Evolutionary conservation across 2,329 filamentous ascomycete species (phyloP), one percentile per base, ranked within the genome.

Genomic region (Aspergillus amoenus): DNA sequence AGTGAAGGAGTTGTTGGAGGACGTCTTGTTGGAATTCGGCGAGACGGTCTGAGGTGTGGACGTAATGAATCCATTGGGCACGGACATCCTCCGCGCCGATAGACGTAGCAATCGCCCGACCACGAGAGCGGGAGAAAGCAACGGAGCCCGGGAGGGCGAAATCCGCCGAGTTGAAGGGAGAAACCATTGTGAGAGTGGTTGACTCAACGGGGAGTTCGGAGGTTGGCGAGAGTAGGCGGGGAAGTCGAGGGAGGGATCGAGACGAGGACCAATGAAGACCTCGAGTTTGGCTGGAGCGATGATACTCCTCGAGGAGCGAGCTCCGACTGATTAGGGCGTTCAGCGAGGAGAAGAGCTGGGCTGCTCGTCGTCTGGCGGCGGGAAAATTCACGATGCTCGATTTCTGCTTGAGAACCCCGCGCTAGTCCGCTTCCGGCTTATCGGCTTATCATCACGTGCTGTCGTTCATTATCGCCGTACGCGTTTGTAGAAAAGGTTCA

Each of bases 1-100:
- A 87, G 52, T 80, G 79, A 48, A 88, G 77, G 27, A 88, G 74
- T 67, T 86, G 83, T 65, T 85, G 78, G 52, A 88, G 71, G 2
- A 81, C 76, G 39, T 76, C 73, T 55, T 79, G 75, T 63, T 86
- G 78, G 34, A 77, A 72, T 9, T 75, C 71, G 56, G 73, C 68
- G 50, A 82, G 75, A 48, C 76, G 72, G 43, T 77, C 76, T 60
- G 80, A 79, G 60, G 87, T 78, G 69, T 88, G 81, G 57, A 89
- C 80, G 68, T 89, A 90, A 78, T 90, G 90, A 58, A 80, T 66
- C 70, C 76, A 81, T 64, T 79, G 76, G 43, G 77, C 77, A 44
- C 76, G 72, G 42, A 81, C 73, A 59, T 78, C 75, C 46, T 71
- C 64, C 5, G 75, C 76, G 39, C 75, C 75, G 56, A 80, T 71